These are phyloP conservation scores for Solanum medicagineum DNA, from an alignment of 257 asterid species.

Conservation along the genomic window DNA sequence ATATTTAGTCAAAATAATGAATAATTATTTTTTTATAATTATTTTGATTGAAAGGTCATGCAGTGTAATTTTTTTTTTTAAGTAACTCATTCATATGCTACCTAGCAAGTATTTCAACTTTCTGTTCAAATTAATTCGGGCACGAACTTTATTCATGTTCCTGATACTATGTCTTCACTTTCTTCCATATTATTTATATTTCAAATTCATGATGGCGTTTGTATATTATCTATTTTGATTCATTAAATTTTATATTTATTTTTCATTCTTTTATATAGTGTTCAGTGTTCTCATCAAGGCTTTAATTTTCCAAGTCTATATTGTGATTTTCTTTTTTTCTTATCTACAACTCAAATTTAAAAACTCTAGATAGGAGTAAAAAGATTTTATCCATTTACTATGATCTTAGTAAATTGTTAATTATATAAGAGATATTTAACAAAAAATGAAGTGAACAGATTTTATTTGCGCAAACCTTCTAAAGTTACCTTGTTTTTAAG, in stretches of 20 bases:
- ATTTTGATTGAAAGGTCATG: no score
- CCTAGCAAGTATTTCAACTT: not conserved
- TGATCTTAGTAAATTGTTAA: not conserved
- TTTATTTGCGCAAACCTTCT: not conserved
- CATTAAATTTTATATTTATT: not conserved
- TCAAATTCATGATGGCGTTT: not conserved
- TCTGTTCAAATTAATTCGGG: not conserved
- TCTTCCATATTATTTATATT: not conserved
- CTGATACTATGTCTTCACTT: not conserved
- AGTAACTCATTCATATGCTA: not conserved
- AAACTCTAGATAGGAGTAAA: not conserved
- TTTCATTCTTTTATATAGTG: no score
- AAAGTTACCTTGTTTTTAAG: not conserved
- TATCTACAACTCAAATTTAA: not conserved
- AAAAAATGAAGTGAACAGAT: not conserved
- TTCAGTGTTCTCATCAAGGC: no score
- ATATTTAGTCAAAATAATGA: no score
- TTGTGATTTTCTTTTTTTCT: not conserved
- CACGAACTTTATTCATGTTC: not conserved
- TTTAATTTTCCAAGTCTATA: no score
- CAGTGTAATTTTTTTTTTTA: not conserved
- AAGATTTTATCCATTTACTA: not conserved
- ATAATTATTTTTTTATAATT: no score
- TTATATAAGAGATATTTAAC: not conserved
- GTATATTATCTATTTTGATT: not conserved